Evolutionary conservation across 2,329 filamentous ascomycete genomes (phyloP).

Genomic region (Daldinia sp.): DNA sequence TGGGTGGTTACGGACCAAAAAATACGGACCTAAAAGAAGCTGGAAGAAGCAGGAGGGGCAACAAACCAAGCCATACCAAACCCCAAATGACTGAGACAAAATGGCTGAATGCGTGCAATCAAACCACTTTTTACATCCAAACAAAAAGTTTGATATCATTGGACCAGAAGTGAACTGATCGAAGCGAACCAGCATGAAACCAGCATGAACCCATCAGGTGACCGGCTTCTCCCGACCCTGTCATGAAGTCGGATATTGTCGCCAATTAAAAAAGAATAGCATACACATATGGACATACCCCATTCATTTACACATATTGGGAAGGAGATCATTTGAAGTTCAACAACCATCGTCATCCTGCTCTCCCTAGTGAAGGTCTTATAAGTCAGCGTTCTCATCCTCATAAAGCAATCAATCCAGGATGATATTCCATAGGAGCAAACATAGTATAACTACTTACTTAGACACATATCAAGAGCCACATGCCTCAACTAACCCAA

Average conservation of each 20-base stretch:
- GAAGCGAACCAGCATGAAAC: conserved; percentile 31
- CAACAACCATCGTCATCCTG: background rate
- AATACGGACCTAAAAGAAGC: background rate
- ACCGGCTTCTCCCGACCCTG: conserved; percentile 37
- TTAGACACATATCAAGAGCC: background rate
- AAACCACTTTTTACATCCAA: conserved; percentile 7
- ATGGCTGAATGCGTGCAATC: conserved; percentile 36
- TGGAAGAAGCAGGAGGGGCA: conserved; percentile 26
- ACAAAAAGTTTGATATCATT: background rate
- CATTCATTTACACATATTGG: background rate
- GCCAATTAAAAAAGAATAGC: conserved; percentile 9
- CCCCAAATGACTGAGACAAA: conserved; percentile 27
- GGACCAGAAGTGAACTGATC: background rate
- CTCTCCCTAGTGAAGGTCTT: background rate
- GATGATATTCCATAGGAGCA: background rate
- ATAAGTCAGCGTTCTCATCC: background rate
- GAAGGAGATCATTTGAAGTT: conserved; percentile 1
- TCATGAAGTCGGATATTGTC: conserved; percentile 1
- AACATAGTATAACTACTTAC: background rate
- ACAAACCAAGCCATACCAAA: conserved; percentile 13
- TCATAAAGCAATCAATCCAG: background rate
- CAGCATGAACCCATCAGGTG: conserved; percentile 39
- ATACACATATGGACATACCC: conserved; percentile 2
- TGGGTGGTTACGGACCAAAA: background rate
- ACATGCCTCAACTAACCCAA: background rate